Evolutionary conservation across 2,329 filamentous ascomycete species (phyloP), one percentile per base, ranked within the genome.

Genomic region (Thelonectria rubi): DNA sequence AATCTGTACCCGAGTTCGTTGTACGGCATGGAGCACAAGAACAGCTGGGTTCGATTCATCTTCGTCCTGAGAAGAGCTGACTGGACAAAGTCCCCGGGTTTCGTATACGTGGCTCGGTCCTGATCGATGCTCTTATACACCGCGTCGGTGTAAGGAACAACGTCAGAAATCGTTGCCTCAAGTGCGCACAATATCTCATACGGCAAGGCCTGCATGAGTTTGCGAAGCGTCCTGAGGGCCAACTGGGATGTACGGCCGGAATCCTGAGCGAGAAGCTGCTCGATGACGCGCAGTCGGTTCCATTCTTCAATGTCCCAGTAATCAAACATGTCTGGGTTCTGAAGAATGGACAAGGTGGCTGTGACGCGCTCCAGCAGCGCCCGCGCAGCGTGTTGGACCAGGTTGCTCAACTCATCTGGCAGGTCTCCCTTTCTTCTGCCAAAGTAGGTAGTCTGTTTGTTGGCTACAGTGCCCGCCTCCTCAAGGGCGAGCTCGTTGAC

Each of bases 401-500:
- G 75, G 55, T 88, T 87, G 12, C 79, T 76, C 55, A 86, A 79
- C 54, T 85, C 82, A 57, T 88, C 85, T 10, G 83, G 81, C 2
- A 86, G 68, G 11, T 78, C 70, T 3, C 82, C 81, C n/a, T 78
- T 69, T 10, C 73, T 75, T 30, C 86, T 82, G 39, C 84, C 82
- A 69, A 80, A 85, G 46, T 76, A 60, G 32, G 77, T 76, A 42
- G 72, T 75, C 24, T 73, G 61, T 53, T 11, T 20, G 51, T 17
- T 52, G 32, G 15, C 49, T 32, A 34, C 15, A 14, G 48, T 57
- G 18, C 71, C 73, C 8, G 79, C 75, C 21, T 78, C 72, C 42
- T 78, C 78, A 12, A 90, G 69, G 3, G 87, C 88, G 53, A 84
- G 79, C 69, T 91, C 88, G 17, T 84, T 86, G 20, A 90, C 88